phyloP scores from a whole-genome alignment of 305 asterid species.

The Nicotiana rustica region DNA sequence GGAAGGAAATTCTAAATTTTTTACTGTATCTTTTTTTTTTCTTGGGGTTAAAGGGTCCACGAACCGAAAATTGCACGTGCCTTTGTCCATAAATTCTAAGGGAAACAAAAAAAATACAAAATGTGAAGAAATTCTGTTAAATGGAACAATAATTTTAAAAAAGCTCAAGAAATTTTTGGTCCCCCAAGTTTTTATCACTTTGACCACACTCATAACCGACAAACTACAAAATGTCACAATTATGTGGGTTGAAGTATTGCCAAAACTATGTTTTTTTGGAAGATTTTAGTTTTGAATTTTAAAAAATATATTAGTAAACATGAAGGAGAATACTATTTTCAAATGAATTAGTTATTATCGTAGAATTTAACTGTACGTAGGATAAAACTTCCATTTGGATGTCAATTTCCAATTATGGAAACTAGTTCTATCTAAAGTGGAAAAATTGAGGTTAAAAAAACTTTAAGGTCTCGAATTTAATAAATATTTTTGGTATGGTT shows the following conservation, averaged over 20 bases:
- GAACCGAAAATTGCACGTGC: slow-evolving; percentile 31
- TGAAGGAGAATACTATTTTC: background rate
- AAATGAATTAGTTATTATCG: background rate
- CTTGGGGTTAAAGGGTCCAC: slow-evolving; percentile 21
- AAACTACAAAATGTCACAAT: background rate
- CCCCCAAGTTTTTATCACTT: background rate
- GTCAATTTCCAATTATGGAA: too few relatives aligned
- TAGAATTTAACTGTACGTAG: too few relatives aligned
- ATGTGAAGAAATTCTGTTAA: background rate
- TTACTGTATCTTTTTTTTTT: background rate
- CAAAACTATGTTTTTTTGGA: background rate
- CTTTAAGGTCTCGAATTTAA: too few relatives aligned
- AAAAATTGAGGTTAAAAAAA: too few relatives aligned
- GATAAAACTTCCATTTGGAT: too few relatives aligned
- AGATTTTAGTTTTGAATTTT: background rate
- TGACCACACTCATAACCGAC: background rate
- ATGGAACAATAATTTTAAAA: background rate
- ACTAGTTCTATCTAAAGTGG: too few relatives aligned
- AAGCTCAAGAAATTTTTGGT: background rate
- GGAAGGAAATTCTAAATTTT: background rate
- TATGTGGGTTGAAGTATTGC: background rate
- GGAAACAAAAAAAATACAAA: background rate
- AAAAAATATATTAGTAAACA: background rate
- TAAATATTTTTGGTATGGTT: too few relatives aligned
- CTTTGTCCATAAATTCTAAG: slow-evolving; percentile 32